Conservation (phyloP, 2,329 filamentous ascomycete genomes). For the Diplodia corticola region DNA sequence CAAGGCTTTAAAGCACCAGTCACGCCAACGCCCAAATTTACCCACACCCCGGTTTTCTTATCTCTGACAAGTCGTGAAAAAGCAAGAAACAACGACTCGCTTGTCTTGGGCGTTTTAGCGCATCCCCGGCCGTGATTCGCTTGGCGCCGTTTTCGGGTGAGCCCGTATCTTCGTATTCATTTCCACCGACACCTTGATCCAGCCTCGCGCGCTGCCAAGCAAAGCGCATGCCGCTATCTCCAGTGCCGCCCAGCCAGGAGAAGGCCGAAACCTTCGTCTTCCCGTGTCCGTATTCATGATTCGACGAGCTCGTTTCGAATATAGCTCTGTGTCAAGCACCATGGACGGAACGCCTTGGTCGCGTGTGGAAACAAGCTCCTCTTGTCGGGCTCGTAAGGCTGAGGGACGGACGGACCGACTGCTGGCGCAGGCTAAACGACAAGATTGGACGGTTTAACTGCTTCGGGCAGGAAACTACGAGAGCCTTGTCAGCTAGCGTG, state of each 20-base stretch:
- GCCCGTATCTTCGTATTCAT: slow-evolving; percentile 17
- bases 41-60: background rate
- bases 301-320: background rate
- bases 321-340: background rate
- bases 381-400: background rate
- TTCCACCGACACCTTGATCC: background rate
- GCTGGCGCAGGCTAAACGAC: background rate
- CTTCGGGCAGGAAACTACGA: background rate
- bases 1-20: background rate
- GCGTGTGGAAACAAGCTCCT: background rate
- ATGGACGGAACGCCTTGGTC: background rate
- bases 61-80: background rate
- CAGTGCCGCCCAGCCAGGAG: too few species aligned
- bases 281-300: background rate
- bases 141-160: background rate
- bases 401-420: background rate
- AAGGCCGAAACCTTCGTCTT: too few species aligned
- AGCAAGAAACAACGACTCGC: background rate
- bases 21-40: background rate
- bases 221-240: background rate
- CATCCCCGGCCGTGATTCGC: background rate
- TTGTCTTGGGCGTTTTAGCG: background rate
- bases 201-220: background rate
- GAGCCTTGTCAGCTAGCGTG: background rate
- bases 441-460: background rate